These are phyloP conservation scores for Leccinum longicurvipes DNA, from an alignment of 768 basidiomycete species.

Conservation along the genomic window DNA sequence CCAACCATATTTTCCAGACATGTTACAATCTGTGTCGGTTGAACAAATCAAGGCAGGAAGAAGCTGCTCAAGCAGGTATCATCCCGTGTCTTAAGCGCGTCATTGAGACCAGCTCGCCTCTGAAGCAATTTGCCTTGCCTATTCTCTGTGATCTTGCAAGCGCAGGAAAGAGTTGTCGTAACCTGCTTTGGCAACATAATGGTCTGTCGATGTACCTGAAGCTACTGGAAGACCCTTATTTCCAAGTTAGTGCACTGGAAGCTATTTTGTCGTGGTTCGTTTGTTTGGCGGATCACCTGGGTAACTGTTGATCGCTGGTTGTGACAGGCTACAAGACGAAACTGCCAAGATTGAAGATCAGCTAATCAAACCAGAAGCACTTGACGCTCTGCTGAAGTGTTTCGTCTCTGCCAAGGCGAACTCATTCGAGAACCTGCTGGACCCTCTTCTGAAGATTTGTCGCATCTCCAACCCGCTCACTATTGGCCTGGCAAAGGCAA, in stretches of 20 bases:
- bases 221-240: conserved; percentile 81
- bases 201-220: conserved; percentile 80
- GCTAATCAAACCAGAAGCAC: conserved; percentile 59
- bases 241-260: conserved; percentile 90
- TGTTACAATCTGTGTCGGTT: conserved; percentile 95
- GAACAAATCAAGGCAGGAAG: conserved; percentile 93
- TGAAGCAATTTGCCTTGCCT: conserved; percentile 96
- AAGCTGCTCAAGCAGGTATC: conserved; percentile 94
- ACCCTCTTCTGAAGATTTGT: conserved; percentile 89
- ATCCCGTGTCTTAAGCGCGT: conserved; percentile 89
- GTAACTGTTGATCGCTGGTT: conserved; percentile 1
- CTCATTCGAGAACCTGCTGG: conserved; percentile 88
- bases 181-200: conserved; percentile 88
- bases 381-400: conserved; percentile 70
- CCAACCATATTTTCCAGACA: conserved; percentile 96
- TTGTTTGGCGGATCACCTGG: not conserved
- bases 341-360: conserved; percentile 91
- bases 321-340: conserved; percentile 86
- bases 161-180: conserved; percentile 90
- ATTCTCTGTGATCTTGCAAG: conserved; percentile 95
- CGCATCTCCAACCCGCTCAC: conserved; percentile 74
- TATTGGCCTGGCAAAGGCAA: conserved; percentile 71
- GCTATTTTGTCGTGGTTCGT: conserved; percentile 83
- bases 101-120: conserved; percentile 82
- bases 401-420: conserved; percentile 86